Evolutionary conservation across 371 early-diverging fungal species (phyloP).

Genomic region (Encephalitozoon romaleae): DNA sequence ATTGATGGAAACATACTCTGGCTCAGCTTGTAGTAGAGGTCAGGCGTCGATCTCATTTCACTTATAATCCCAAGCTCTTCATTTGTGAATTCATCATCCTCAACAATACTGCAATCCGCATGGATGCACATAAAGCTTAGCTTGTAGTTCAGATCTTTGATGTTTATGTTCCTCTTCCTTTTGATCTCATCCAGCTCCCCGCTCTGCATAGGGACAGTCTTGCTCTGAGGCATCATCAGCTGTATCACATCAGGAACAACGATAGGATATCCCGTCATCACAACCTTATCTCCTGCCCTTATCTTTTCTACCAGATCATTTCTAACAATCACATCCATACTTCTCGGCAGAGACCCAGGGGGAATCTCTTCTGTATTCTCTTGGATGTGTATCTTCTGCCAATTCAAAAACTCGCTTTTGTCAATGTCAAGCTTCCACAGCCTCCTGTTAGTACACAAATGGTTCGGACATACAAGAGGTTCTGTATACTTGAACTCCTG

Average conservation of each 20-base stretch:
- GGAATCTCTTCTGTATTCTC: constrained; percentile 93
- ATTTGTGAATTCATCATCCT: constrained; percentile 12
- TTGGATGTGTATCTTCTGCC: constrained; percentile 92
- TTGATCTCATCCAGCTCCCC: constrained; percentile 17
- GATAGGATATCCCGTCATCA: constrained; percentile 80
- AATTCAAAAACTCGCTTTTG: constrained; percentile 81
- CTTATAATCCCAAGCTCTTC: constrained; percentile 27
- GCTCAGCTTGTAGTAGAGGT: constrained; percentile 73
- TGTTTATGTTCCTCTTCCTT: constrained; percentile 20
- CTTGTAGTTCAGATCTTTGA: constrained; percentile 46
- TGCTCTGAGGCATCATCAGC: constrained; percentile 59
- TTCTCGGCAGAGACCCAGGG: constrained; percentile 88
- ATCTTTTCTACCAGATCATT: constrained; percentile 84
- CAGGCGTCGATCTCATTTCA: constrained; percentile 62
- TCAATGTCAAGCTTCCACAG: constrained; percentile 73
- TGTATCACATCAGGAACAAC: constrained; percentile 84
- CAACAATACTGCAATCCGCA: neutral
- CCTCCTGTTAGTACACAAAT: constrained; percentile 73
- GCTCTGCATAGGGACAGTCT: constrained; percentile 10
- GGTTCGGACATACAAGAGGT: constrained; percentile 80
- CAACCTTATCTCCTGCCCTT: constrained; percentile 87
- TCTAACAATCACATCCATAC: constrained; percentile 86
- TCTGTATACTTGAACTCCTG: constrained; percentile 93
- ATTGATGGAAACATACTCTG: constrained; percentile 65
- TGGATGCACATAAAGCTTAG: constrained; percentile 44